These are phyloP conservation scores for Melampsora allii-populina DNA, from an alignment of 1,284 basidiomycete genomes.

Conservation along the genomic window DNA sequence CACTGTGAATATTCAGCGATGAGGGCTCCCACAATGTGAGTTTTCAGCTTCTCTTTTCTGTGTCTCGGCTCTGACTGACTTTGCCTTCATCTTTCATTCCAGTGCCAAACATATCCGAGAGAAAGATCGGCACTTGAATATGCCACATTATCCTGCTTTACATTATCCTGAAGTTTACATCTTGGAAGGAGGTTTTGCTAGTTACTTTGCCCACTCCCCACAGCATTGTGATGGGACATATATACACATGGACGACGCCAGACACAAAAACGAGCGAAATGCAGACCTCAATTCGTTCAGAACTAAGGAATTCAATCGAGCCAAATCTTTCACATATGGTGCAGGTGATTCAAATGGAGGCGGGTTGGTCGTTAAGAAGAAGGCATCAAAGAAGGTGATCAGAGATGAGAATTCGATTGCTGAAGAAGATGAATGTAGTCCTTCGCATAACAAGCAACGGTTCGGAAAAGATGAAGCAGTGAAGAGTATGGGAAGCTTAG, in stretches of 20 bases:
- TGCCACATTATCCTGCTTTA: conserved; percentile 81
- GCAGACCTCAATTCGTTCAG: conserved; percentile 89
- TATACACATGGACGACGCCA: conserved; percentile 90
- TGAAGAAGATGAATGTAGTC: not conserved
- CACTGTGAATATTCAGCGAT: conserved; percentile 98
- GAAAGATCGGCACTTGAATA: conserved; percentile 81
- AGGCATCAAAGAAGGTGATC: not conserved
- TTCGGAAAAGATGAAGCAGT: no score
- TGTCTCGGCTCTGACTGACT: conserved; percentile 21
- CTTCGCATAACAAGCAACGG: no score
- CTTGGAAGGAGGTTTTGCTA: conserved; percentile 89
- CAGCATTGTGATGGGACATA: conserved; percentile 56
- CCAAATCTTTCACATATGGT: conserved; percentile 83
- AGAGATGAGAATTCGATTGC: not conserved
- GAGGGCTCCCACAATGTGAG: conserved; percentile 90
- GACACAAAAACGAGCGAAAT: conserved; percentile 69
- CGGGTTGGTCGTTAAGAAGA: not conserved
- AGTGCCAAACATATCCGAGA: conserved; percentile 89
- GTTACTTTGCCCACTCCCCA: conserved; percentile 54
- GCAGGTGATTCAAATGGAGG: conserved; percentile 49
- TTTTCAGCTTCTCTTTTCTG: conserved; percentile 18
- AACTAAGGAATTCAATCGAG: conserved; percentile 70
- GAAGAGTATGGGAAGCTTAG: no score
- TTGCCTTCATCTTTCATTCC: conserved; percentile 44
- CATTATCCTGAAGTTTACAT: conserved; percentile 97